These are phyloP conservation scores for Kwoniella shivajii DNA, from an alignment of 1,284 basidiomycete species.

Conservation along the genomic window DNA sequence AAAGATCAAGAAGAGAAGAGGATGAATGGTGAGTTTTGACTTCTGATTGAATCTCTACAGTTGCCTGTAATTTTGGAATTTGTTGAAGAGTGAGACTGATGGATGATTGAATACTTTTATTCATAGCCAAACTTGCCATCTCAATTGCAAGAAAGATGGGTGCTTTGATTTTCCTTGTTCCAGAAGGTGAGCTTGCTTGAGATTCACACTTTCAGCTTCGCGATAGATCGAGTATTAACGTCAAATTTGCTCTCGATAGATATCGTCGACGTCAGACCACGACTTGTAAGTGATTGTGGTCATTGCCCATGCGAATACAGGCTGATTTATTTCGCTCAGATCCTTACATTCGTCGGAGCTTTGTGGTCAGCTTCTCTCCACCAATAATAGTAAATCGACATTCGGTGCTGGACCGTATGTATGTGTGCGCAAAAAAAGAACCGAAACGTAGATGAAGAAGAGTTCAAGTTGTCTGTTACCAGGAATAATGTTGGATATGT, in stretches of 20 bases:
- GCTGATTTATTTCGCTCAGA: conserved; percentile 54
- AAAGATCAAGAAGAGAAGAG: conserved; percentile 80
- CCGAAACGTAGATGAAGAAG: background rate
- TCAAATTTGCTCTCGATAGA: conserved; percentile 50
- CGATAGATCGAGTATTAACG: background rate
- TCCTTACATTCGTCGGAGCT: conserved; percentile 62
- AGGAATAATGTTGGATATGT: too few species aligned
- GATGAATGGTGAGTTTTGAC: conserved; percentile 74
- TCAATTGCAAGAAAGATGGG: conserved; percentile 98
- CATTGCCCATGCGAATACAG: conserved; percentile 44
- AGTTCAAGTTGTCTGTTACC: too few species aligned
- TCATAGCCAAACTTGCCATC: conserved; percentile 87
- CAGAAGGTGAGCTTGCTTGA: conserved; percentile 64
- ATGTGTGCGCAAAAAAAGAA: background rate
- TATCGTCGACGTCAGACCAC: conserved; percentile 82
- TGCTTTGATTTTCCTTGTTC: conserved; percentile 94
- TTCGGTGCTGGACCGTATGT: background rate
- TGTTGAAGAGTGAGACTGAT: background rate
- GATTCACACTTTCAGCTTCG: background rate
- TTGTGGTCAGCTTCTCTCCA: conserved; percentile 46
- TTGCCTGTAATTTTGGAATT: background rate
- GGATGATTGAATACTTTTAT: background rate
- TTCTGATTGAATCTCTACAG: background rate
- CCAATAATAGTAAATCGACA: conserved; percentile 12
- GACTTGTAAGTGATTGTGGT: conserved; percentile 63